Evolutionary conservation across 2,329 filamentous ascomycete genomes (phyloP).

Genomic region (Neopestalotiopsis rosae): DNA sequence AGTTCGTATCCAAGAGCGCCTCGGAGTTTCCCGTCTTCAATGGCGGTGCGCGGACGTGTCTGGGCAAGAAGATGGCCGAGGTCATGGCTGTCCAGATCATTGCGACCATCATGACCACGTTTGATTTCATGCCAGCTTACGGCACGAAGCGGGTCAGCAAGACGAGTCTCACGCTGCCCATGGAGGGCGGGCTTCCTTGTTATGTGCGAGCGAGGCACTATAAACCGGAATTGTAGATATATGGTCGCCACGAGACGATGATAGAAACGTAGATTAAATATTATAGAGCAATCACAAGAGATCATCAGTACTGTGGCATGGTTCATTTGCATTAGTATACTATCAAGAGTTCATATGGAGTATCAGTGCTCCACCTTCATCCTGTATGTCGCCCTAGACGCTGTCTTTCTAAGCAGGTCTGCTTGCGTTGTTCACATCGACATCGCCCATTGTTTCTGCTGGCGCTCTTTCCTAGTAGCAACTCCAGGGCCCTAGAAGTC

Average conservation of each 20-base stretch:
- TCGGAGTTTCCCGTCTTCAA: conserved; percentile 70
- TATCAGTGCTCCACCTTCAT: too few species aligned
- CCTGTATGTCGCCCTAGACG: too few species aligned
- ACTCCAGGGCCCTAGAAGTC: too few species aligned
- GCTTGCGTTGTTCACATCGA: too few species aligned
- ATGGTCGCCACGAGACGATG: neutral
- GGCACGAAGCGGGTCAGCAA: conserved; percentile 57
- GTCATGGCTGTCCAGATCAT: conserved; percentile 62
- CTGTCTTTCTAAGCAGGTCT: too few species aligned
- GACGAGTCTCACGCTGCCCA: conserved; percentile 67
- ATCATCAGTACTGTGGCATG: too few species aligned
- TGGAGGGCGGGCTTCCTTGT: conserved; percentile 64
- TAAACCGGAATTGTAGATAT: conserved; percentile 10
- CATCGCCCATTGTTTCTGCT: too few species aligned
- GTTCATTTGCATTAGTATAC: too few species aligned
- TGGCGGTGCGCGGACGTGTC: conserved; percentile 63
- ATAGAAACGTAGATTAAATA: neutral
- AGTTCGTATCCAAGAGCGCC: conserved; percentile 49
- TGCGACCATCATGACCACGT: conserved; percentile 51
- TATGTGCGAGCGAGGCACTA: conserved; percentile 35
- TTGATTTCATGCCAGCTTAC: conserved; percentile 54
- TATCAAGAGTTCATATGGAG: too few species aligned
- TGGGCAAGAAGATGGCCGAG: conserved; percentile 71
- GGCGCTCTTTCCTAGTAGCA: too few species aligned
- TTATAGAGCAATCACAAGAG: neutral